Conservation (phyloP, 169 alveolate genomes). For the Plasmodium cynomolgi region DNA sequence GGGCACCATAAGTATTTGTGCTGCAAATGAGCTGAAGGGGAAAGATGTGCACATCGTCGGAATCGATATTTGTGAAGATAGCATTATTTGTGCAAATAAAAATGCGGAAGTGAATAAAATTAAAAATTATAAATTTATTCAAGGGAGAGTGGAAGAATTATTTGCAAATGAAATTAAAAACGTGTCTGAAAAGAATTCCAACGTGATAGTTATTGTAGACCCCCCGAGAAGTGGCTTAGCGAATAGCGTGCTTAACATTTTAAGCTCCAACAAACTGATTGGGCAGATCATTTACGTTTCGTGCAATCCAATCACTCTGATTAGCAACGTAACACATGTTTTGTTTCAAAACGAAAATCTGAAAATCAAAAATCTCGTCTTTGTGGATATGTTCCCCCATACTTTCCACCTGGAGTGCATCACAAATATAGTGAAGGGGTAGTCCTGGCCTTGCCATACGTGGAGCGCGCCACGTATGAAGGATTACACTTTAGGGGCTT, state of each 20-base stretch:
- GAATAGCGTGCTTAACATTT: slow-evolving; percentile 47
- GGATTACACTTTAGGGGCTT: not conserved
- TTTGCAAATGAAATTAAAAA: slow-evolving; percentile 66
- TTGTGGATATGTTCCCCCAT: slow-evolving; percentile 76
- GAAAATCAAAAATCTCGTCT: slow-evolving; percentile 55
- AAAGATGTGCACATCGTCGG: slow-evolving; percentile 49
- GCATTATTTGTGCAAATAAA: slow-evolving; percentile 72
- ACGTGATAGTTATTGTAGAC: slow-evolving; percentile 68
- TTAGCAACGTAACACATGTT: slow-evolving; percentile 54
- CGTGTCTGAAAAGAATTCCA: slow-evolving; percentile 16
- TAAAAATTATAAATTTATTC: slow-evolving; percentile 69
- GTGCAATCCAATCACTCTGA: slow-evolving; percentile 58
- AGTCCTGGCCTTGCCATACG: not conserved
- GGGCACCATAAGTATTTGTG: slow-evolving; percentile 74
- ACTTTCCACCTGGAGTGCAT: slow-evolving; percentile 74
- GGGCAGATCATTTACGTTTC: slow-evolving; percentile 74
- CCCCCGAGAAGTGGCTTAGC: slow-evolving; percentile 75
- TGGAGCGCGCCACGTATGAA: not conserved
- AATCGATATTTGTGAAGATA: slow-evolving; percentile 71
- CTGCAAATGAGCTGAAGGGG: slow-evolving; percentile 39
- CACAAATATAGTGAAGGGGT: slow-evolving; percentile 26
- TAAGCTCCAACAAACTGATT: slow-evolving; percentile 43
- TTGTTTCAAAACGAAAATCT: slow-evolving; percentile 64
- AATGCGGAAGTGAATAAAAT: slow-evolving; percentile 68
- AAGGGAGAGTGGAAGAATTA: slow-evolving; percentile 73